These are phyloP conservation scores for Mikania micrantha DNA, from an alignment of 129 eudicot species.

Conservation along the genomic window DNA sequence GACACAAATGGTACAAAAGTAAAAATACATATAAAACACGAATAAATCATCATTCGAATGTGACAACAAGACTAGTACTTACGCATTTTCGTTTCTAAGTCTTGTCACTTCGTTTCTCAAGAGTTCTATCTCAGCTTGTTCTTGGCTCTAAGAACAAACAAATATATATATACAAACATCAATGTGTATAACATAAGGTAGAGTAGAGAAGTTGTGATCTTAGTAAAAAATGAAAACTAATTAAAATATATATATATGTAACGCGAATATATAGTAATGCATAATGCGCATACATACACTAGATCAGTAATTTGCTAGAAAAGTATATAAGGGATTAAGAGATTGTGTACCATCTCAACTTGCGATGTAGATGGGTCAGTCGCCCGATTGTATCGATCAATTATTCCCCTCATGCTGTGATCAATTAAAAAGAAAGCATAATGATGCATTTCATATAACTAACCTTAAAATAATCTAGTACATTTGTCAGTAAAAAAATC, in stretches of 20 bases:
- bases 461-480: not conserved
- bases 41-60: not conserved
- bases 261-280: too few species aligned
- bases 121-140: conserved; percentile 35
- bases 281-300: not conserved
- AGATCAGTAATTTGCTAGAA: not conserved
- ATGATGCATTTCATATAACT: not conserved
- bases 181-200: not conserved
- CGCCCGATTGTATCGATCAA: conserved; percentile 30
- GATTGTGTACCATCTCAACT: conserved; percentile 23
- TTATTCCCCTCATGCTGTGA: conserved; percentile 27
- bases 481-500: not conserved
- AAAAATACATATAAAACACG: too few species aligned
- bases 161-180: conserved; percentile 5
- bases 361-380: conserved; percentile 30
- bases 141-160: conserved; percentile 29
- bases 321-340: not conserved
- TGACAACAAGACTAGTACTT: conserved; percentile 12
- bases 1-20: not conserved
- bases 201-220: not conserved
- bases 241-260: too few species aligned
- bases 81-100: conserved; percentile 56
- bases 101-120: conserved; percentile 57
- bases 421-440: too few species aligned
- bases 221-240: not conserved